Evolutionary conservation across 139 green algal genomes (phyloP).

Genomic region (Tetratostichococcus sp.): DNA sequence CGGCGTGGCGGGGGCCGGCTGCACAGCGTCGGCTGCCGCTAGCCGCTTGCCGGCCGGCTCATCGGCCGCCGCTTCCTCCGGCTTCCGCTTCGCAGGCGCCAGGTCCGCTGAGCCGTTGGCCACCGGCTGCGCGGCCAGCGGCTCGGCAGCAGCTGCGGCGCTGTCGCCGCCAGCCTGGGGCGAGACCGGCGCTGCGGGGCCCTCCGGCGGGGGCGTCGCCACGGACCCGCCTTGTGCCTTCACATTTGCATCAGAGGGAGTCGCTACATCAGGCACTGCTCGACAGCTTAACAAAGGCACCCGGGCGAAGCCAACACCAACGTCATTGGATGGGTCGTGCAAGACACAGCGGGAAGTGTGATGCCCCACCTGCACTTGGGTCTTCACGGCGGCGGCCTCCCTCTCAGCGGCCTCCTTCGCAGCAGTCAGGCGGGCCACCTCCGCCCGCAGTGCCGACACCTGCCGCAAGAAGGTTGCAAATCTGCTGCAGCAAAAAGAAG

Average conservation of each 20-base stretch:
- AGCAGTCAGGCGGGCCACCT: conserved; percentile 27
- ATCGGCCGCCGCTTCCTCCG: background rate
- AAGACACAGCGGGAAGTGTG: too few species aligned
- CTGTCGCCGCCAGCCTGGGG: too few species aligned
- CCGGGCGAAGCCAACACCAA: too few species aligned
- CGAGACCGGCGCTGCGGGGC: background rate
- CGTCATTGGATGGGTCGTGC: too few species aligned
- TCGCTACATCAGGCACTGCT: too few species aligned
- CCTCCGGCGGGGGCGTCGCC: background rate
- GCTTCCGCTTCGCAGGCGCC: background rate
- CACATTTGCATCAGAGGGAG: background rate
- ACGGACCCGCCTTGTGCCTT: background rate
- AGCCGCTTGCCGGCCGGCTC: background rate
- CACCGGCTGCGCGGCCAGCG: background rate
- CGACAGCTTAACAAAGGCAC: too few species aligned
- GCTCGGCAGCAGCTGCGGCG: background rate
- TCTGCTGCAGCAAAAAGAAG: background rate
- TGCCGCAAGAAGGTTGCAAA: conserved; percentile 4
- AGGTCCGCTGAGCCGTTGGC: background rate
- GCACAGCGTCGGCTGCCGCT: too few species aligned
- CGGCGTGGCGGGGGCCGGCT: background rate
- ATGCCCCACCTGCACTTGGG: background rate
- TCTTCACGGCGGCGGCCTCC: background rate
- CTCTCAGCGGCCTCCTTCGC: background rate
- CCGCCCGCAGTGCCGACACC: conserved; percentile 25